These are phyloP conservation scores for Solanum pimpinellifolium DNA, from an alignment of 257 asterid species.

Conservation along the genomic window DNA sequence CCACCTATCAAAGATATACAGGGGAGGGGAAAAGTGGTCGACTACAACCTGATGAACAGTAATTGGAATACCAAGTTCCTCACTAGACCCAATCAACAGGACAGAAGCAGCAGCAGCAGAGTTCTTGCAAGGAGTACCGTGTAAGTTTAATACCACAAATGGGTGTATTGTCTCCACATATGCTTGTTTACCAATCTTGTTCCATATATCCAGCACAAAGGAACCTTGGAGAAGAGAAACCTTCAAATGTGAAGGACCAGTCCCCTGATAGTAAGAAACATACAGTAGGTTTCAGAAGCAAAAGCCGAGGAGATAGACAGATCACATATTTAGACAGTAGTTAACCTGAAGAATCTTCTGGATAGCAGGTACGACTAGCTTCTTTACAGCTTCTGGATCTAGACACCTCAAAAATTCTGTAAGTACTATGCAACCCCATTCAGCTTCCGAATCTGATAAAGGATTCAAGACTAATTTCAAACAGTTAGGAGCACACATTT, in stretches of 20 bases:
- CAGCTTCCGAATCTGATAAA: slow-evolving; percentile 68
- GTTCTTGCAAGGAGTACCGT: slow-evolving; percentile 52
- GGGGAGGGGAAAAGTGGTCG: background rate
- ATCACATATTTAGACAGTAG: slow-evolving; percentile 1
- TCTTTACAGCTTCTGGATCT: slow-evolving; percentile 50
- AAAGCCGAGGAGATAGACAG: background rate
- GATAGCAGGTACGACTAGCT: slow-evolving; percentile 59
- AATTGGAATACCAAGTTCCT: slow-evolving; percentile 92
- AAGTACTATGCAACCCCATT: slow-evolving; percentile 70
- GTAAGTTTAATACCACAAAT: slow-evolving; percentile 72
- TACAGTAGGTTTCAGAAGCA: background rate
- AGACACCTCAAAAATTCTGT: slow-evolving; percentile 65
- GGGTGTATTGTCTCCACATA: slow-evolving; percentile 82
- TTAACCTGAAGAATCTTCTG: slow-evolving; percentile 88
- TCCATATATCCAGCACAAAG: slow-evolving; percentile 87
- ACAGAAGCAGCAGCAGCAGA: slow-evolving; percentile 87
- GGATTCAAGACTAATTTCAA: slow-evolving; percentile 56
- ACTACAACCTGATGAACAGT: slow-evolving; percentile 79
- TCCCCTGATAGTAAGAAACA: slow-evolving; percentile 41
- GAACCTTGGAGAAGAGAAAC: slow-evolving; percentile 99
- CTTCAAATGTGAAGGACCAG: slow-evolving; percentile 76
- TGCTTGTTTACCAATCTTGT: slow-evolving; percentile 62
- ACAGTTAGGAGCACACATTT: slow-evolving; percentile 94
- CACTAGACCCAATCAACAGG: slow-evolving; percentile 84
- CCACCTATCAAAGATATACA: background rate